phyloP scores from a whole-genome alignment of 2,329 filamentous ascomycete genomes.

The Colletotrichum brevisporum region DNA sequence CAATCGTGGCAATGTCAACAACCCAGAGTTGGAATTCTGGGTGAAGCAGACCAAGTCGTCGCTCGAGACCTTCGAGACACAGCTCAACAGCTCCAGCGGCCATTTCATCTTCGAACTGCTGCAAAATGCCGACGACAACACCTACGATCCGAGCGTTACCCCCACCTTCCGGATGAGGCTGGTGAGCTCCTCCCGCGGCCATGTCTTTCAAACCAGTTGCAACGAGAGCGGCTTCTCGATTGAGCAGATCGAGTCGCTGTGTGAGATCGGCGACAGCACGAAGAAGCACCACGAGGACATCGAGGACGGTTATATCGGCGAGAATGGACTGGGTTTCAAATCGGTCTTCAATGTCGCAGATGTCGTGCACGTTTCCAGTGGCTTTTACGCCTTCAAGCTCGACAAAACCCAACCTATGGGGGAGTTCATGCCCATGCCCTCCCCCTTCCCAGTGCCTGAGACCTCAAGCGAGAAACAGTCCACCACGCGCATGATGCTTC shows the following conservation, averaged over 20 bases:
- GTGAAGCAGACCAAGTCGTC: too few relatives aligned
- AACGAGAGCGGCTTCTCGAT: slow-evolving; percentile 64
- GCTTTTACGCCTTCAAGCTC: not conserved
- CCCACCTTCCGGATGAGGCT: slow-evolving; percentile 57
- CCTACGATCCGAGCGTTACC: slow-evolving; percentile 53
- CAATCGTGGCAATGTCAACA: too few relatives aligned
- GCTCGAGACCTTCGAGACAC: too few relatives aligned
- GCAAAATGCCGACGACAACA: slow-evolving; percentile 69
- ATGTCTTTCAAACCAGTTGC: slow-evolving; percentile 55
- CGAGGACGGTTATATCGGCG: slow-evolving; percentile 58
- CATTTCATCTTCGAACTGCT: slow-evolving; percentile 66
- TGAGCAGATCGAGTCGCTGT: slow-evolving; percentile 61
- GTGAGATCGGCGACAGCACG: slow-evolving; percentile 60
- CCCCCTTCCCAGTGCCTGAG: not conserved
- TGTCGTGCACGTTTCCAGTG: slow-evolving; percentile 54
- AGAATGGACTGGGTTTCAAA: slow-evolving; percentile 67
- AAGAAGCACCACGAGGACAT: slow-evolving; percentile 52
- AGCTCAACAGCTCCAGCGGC: too few relatives aligned
- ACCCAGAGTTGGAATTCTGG: too few relatives aligned
- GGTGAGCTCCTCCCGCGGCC: slow-evolving; percentile 30
- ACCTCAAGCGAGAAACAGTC: not conserved
- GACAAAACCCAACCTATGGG: not conserved
- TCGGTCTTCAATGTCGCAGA: slow-evolving; percentile 63
- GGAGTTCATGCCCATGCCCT: not conserved
- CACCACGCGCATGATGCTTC: not conserved